Evolutionary conservation across 768 basidiomycete genomes (phyloP).

Genomic region (Pulveroboletus sp.): DNA sequence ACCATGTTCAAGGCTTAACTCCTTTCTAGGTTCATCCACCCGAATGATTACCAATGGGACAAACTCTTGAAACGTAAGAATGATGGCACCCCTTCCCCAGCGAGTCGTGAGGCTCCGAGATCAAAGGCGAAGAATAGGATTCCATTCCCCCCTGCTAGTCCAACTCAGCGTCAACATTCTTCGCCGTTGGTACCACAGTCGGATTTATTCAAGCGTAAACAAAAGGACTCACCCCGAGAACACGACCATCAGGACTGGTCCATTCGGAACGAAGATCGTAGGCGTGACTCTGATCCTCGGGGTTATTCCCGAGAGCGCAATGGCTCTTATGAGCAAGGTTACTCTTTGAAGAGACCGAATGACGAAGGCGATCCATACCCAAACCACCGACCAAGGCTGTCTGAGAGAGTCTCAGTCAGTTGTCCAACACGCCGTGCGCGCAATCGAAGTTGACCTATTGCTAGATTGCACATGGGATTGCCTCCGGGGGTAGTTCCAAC

Average conservation of each 20-base stretch:
- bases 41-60: conserved; percentile 43
- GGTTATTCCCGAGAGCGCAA: conserved; percentile 18
- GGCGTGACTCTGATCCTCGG: conserved; percentile 25
- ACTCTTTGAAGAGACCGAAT: conserved; percentile 25
- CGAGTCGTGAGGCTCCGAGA: conserved; percentile 19
- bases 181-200: conserved; percentile 42
- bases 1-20: conserved; percentile 5
- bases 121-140: conserved; percentile 22
- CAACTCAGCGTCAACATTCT: conserved; percentile 21
- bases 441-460: conserved; percentile 9
- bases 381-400: conserved; percentile 25
- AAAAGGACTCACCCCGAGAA: conserved; percentile 21
- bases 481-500: conserved; percentile 3
- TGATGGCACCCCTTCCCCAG: conserved; percentile 18
- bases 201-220: conserved; percentile 39
- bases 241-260: conserved; percentile 21
- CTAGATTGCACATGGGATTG: conserved; percentile 13
- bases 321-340: conserved; percentile 10
- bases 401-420: conserved; percentile 25
- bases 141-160: conserved; percentile 19
- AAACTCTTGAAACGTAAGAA: conserved; percentile 20
- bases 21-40: conserved; percentile 45
- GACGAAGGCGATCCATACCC: conserved; percentile 24
- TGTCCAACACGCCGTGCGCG: neutral
- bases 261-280: conserved; percentile 19